Evolutionary conservation across 805 yeast genomes (phyloP).

Genomic region (Lipomyces starkeyi): DNA sequence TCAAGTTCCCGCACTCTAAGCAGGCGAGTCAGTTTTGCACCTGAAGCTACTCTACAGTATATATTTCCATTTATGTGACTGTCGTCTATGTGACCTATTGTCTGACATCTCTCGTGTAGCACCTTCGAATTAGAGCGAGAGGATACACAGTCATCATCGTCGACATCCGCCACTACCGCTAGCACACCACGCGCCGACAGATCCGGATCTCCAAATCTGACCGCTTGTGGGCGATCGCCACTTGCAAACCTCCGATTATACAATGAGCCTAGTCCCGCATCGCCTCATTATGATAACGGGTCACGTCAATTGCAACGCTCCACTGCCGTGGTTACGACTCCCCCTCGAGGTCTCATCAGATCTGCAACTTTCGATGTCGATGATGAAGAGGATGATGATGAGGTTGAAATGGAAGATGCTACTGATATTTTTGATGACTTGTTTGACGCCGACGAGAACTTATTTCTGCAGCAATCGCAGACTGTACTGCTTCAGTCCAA

Average conservation of each 20-base stretch:
- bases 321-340: not conserved
- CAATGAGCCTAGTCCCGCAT: not conserved
- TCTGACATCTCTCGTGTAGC: conserved; percentile 10
- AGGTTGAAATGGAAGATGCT: conserved; percentile 40
- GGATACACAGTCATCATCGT: conserved; percentile 11
- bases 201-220: not conserved
- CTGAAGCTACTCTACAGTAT: conserved; percentile 38
- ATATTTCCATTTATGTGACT: not conserved
- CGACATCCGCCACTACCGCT: not conserved
- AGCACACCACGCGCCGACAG: not conserved
- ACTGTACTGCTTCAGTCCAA: not conserved
- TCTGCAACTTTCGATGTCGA: conserved; percentile 1
- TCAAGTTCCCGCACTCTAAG: conserved; percentile 38
- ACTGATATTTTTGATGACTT: conserved; percentile 38
- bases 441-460: conserved; percentile 10
- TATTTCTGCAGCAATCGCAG: not conserved
- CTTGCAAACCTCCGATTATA: not conserved
- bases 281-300: not conserved
- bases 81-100: not conserved
- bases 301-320: not conserved
- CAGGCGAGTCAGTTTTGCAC: conserved; percentile 75
- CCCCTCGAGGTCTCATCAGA: not conserved
- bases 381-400: conserved; percentile 30
- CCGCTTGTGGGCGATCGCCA: conserved; percentile 4
- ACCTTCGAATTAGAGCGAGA: conserved; percentile 31